Evolutionary conservation across 495 filamentous ascomycete genomes (phyloP), one percentile per base, ranked within the genome.

Genomic region (Trichoderma orchidacearum): DNA sequence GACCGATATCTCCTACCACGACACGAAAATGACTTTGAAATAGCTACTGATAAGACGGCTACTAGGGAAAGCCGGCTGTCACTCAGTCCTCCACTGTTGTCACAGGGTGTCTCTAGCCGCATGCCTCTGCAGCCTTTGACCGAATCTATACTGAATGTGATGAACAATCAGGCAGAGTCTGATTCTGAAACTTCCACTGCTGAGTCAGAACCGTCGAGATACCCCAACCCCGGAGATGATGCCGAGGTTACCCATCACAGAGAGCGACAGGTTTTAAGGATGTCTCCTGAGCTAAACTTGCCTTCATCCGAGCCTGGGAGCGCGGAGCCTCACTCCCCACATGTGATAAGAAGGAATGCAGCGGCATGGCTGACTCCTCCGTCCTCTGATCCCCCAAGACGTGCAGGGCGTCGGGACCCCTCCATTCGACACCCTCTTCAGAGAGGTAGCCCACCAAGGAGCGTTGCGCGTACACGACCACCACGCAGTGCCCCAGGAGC

Each of bases 11-110:
- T 55, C 17, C 30, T 34, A 5, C 15, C 53, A n/a, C 15, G 29
- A 0, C 35, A 35, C 9, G 12, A 32, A 11, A 6, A 31, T 3
- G 12, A 6, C 1, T 55, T 55, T 18, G 30, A 23, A 6, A 55
- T 55, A 5, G 53, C 53, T 1, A 55, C 53, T 25, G 32, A 55
- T 55, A 31, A 55, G 15, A 55, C 53, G 8, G 53, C 53, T 11
- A 55, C 53, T 28, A 28, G 15, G 41, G 27, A 4, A 48, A 48
- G 0, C 9, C 21, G 12, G 0, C 21, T 25, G 13, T 23, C 18
- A 23, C 3, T 2, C 17, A 3, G 3, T 21, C 2, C 5, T 9
- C 41, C 32, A 11, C 12, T 13, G 12, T 48, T 23, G 18, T 9
- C 41, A 12, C 13, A 7, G 2, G 21, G 8, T 12, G 3, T 48